Conservation (phyloP, 2,329 filamentous ascomycete species). For the Truncatella angustata region DNA sequence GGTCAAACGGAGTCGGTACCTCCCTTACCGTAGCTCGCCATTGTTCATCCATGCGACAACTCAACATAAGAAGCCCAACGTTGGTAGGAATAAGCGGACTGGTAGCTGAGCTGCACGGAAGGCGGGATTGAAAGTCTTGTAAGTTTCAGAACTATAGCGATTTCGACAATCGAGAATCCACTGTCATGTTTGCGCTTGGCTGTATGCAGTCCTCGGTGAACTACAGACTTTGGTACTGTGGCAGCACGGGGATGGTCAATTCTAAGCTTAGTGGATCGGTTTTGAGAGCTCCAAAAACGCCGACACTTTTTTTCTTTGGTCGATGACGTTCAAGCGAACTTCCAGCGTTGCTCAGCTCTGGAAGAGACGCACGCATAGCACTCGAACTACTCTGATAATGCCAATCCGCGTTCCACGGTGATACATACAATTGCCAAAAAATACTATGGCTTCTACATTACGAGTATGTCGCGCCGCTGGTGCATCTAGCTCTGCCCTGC, state of each 20-base stretch:
- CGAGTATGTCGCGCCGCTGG: neutral
- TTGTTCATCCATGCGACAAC: too few species aligned
- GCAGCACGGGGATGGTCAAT: too few species aligned
- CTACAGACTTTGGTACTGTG: neutral
- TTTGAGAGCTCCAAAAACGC: neutral
- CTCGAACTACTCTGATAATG: neutral
- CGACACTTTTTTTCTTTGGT: slow-evolving; percentile 1
- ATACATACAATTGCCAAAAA: neutral
- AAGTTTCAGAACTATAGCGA: too few species aligned
- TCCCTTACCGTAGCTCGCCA: too few species aligned
- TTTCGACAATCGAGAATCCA: neutral
- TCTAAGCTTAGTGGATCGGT: neutral
- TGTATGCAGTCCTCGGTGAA: neutral
- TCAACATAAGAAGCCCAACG: too few species aligned
- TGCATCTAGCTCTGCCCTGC: neutral
- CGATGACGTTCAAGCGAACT: slow-evolving; percentile 1
- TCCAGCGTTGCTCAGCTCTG: neutral
- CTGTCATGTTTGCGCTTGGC: neutral
- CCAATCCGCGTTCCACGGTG: neutral
- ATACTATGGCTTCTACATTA: slow-evolving; percentile 5
- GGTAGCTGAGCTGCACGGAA: too few species aligned
- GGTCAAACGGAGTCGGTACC: too few species aligned
- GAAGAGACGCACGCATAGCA: neutral
- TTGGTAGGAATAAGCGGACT: too few species aligned
- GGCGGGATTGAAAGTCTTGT: too few species aligned